A percentile compares a stretch with the other conserved stretches of the same genome.
These are phyloP conservation scores for Malbranchea cinnamomea DNA, from an alignment of 2,329 filamentous ascomycete genomes.

Conservation along the genomic window DNA sequence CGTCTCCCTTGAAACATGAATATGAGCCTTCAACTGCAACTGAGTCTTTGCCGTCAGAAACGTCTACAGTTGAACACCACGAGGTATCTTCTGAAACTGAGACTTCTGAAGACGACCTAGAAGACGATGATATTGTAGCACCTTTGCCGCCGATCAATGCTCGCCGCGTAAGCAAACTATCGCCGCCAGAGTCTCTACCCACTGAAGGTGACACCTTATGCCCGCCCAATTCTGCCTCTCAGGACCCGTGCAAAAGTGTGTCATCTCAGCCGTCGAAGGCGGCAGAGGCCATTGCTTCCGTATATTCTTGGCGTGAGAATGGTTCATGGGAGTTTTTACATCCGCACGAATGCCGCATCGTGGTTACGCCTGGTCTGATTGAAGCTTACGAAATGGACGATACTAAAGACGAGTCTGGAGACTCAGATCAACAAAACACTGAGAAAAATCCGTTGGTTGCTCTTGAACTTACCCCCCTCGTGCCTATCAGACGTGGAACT, in stretches of 20 bases:
- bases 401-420: conserved; percentile 15
- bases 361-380: conserved; percentile 49
- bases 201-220: conserved; percentile 44
- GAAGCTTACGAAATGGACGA: conserved; percentile 45
- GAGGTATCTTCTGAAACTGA: conserved; percentile 34
- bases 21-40: conserved; percentile 74
- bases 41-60: conserved; percentile 41
- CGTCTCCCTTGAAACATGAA: conserved; percentile 92
- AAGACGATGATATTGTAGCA: conserved; percentile 32
- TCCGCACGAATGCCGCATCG: conserved; percentile 46
- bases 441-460: conserved; percentile 41
- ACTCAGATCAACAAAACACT: conserved; percentile 1
- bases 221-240: conserved; percentile 70
- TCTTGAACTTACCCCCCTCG: conserved; percentile 78
- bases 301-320: conserved; percentile 50
- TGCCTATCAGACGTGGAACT: conserved; percentile 79
- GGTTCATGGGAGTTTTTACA: conserved; percentile 47
- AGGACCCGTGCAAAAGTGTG: conserved; percentile 48
- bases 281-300: conserved; percentile 42
- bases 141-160: conserved; percentile 17
- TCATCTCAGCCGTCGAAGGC: conserved; percentile 32
- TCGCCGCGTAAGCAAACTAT: conserved; percentile 27
- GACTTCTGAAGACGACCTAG: conserved; percentile 42
- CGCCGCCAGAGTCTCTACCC: conserved; percentile 21
- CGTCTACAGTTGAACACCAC: conserved; percentile 40